Evolutionary conservation across 2,329 filamentous ascomycete genomes (phyloP), one percentile per base, ranked within the genome.

Genomic region (Aspergillus pseudotamarii): DNA sequence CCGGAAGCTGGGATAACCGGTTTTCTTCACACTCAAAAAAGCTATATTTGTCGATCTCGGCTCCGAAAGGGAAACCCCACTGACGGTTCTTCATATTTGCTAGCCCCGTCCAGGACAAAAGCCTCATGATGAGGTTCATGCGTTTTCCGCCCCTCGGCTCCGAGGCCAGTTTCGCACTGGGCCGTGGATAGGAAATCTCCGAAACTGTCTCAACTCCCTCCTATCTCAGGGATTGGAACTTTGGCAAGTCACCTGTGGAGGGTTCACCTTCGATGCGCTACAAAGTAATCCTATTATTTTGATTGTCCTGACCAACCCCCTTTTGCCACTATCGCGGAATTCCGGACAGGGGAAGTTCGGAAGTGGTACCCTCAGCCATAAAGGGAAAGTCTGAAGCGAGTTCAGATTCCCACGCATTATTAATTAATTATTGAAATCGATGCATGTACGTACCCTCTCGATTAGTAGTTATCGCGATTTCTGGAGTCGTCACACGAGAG

Each of bases 11-110:
- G 45, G 32, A 50, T 21, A 50, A 16, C 51, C 30, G 50, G 14
- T 36, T 54, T 34, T 54, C 28, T 36, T 54, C 32, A n/a, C 10
- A 46, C 26, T 28, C 26, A 14, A 41, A 26, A 26, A 54, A 14
- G 28, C 43, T 28, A 16, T 34, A 48, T 28, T 38, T 59, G 32
- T 53, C 50, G 43, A 58, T 58, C 57, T 58, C 57, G 57, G 57
- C 21, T 58, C 57, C 57, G 57, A 58, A 46, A 58, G 23, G 57
- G 57, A n/a, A 50, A 51, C 48, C 57, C 57, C 57, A 58, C 57
- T 34, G 28, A 28, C 45, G 21, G 57, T 38, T 34, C 57, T 19
- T 51, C 16, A n/a, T 32, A 10, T 51, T 51, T 23, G 16, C 21
- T n/a, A 11, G 12, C 16, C 46, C 26, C 26, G 4, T 30, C 46